A percentile compares a stretch with the other conserved stretches of the same genome.
Conservation (phyloP, 495 filamentous ascomycete species). For the Talaromyces nanjingensis region DNA sequence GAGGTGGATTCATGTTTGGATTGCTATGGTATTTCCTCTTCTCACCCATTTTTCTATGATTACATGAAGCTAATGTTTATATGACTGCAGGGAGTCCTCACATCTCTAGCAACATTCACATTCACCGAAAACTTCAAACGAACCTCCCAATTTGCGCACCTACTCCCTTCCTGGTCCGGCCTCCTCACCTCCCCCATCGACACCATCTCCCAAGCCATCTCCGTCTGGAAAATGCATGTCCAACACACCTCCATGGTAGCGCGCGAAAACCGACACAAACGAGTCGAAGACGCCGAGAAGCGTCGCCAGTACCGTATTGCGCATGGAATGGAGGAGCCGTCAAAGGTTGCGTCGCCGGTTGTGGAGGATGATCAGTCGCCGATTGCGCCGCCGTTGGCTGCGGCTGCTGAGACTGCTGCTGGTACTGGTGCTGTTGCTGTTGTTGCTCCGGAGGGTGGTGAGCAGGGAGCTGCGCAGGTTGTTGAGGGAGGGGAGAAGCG, state of each 20-base stretch:
- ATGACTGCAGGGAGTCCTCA: conserved; percentile 52
- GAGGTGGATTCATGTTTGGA: conserved; percentile 65
- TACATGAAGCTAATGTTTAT: neutral
- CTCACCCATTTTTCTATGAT: neutral
- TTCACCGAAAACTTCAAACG: conserved; percentile 63
- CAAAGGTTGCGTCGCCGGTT: conserved; percentile 13
- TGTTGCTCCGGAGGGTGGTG: conserved; percentile 4
- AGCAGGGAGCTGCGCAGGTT: conserved; percentile 18
- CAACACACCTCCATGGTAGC: conserved; percentile 54
- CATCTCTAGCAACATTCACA: conserved; percentile 57
- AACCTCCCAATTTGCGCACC: conserved; percentile 63
- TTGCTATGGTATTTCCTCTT: conserved; percentile 55
- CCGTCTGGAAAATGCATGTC: conserved; percentile 65
- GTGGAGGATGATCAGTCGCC: conserved; percentile 25
- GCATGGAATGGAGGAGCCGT: conserved; percentile 62
- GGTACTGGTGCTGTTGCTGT: neutral
- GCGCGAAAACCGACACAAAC: conserved; percentile 55
- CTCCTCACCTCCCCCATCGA: conserved; percentile 56
- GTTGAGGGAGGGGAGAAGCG: conserved; percentile 39
- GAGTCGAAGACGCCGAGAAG: conserved; percentile 74
- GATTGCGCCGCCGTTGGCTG: conserved; percentile 14
- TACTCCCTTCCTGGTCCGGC: conserved; percentile 57
- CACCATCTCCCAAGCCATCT: conserved; percentile 47
- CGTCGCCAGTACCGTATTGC: conserved; percentile 70
- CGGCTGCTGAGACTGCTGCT: conserved; percentile 12